phyloP scores from a whole-genome alignment of 2,329 filamentous ascomycete species.

The Xylaria sp. region DNA sequence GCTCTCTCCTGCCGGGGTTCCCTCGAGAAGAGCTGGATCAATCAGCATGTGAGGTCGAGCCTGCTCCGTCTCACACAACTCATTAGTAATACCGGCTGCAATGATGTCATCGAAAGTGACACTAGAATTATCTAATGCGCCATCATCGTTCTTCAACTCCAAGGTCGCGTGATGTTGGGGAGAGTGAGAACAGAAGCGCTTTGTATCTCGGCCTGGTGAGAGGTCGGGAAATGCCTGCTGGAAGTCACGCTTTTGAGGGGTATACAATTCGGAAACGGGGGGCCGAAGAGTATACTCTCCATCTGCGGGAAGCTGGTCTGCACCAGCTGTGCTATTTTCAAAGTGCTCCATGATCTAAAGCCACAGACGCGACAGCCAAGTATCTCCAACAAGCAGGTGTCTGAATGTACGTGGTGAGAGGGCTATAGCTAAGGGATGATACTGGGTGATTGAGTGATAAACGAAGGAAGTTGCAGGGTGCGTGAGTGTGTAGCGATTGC shows the following conservation, averaged over 20 bases:
- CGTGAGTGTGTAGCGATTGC: background rate
- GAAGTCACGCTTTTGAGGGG: slow-evolving; percentile 15
- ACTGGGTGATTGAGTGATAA: background rate
- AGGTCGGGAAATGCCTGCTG: background rate
- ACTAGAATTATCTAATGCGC: background rate
- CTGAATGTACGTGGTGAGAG: background rate
- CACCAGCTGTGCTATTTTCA: background rate
- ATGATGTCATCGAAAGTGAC: background rate
- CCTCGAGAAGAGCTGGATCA: background rate
- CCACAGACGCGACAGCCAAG: background rate
- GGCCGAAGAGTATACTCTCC: background rate
- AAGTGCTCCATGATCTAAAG: background rate
- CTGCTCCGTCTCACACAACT: background rate
- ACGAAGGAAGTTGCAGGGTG: background rate
- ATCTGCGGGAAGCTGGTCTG: background rate
- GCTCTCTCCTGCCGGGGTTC: too few relatives aligned
- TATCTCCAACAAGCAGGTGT: background rate
- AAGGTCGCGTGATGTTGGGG: background rate
- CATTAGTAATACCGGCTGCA: background rate
- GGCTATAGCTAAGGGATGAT: too few relatives aligned
- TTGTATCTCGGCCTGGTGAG: background rate
- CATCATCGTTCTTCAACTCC: background rate
- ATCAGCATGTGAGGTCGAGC: background rate
- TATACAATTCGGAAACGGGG: background rate
- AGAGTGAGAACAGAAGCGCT: slow-evolving; percentile 2